phyloP scores from a whole-genome alignment of 2,329 filamentous ascomycete species.

The Balansia obtecta region DNA sequence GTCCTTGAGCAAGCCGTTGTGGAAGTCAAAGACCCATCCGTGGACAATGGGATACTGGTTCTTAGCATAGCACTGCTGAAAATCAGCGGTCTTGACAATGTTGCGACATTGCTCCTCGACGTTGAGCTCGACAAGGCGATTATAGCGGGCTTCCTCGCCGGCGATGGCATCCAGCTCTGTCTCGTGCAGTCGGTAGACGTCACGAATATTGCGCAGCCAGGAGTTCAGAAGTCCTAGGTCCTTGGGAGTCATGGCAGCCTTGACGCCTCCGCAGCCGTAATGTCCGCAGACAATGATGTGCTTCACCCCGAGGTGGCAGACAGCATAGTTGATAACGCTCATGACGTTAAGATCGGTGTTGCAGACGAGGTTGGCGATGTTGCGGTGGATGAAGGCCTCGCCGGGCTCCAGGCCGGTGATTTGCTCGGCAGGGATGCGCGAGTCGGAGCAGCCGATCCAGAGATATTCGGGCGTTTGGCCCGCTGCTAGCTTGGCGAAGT shows the following conservation, averaged over 20 bases:
- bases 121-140: conserved; percentile 73
- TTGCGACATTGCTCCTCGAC: conserved; percentile 67
- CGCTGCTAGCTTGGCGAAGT: conserved; percentile 50
- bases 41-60: conserved; percentile 58
- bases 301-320: conserved; percentile 67
- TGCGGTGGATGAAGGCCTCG: conserved; percentile 87
- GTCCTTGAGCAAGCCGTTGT: conserved; percentile 54
- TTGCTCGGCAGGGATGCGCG: conserved; percentile 81
- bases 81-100: conserved; percentile 65
- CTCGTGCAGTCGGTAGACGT: conserved; percentile 62
- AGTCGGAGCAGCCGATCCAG: conserved; percentile 89
- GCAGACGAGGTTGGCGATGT: conserved; percentile 82
- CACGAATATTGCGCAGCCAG: conserved; percentile 62
- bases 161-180: conserved; percentile 52
- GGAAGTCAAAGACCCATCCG: conserved; percentile 61
- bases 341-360: conserved; percentile 69
- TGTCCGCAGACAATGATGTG: conserved; percentile 71
- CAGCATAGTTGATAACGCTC: conserved; percentile 78
- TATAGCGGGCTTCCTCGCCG: conserved; percentile 47
- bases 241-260: conserved; percentile 60
- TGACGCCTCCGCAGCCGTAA: conserved; percentile 67
- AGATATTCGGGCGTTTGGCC: conserved; percentile 61
- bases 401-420: conserved; percentile 75
- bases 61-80: conserved; percentile 57
- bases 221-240: conserved; percentile 61